Conservation (phyloP, 2,329 filamentous ascomycete species). For the Sporothrix phasma region DNA sequence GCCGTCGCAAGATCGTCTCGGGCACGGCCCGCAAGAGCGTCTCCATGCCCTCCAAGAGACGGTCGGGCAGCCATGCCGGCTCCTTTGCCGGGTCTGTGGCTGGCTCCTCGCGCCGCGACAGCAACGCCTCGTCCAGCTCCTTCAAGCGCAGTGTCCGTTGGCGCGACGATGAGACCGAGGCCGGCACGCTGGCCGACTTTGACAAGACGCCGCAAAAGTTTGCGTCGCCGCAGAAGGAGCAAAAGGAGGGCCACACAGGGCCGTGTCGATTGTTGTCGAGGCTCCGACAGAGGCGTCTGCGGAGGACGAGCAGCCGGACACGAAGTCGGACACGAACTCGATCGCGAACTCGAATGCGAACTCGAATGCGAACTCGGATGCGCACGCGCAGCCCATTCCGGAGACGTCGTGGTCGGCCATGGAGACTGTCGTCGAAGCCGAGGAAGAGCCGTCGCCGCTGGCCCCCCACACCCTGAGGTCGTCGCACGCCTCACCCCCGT, state of each 20-base stretch:
- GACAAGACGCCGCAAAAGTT: slow-evolving; percentile 74
- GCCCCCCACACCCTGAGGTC: no score
- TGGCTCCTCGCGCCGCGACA: background rate
- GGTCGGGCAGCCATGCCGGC: slow-evolving; percentile 24
- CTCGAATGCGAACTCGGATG: background rate
- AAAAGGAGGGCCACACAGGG: no score
- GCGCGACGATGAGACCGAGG: slow-evolving; percentile 77
- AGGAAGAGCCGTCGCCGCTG: background rate
- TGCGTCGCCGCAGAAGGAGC: slow-evolving; percentile 44
- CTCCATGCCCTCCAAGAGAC: slow-evolving; percentile 69
- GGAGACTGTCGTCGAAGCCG: slow-evolving; percentile 11
- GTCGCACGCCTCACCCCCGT: slow-evolving; percentile 21
- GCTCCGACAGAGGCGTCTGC: background rate
- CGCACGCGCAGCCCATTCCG: background rate
- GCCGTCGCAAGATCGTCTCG: slow-evolving; percentile 55
- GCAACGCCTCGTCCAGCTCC: slow-evolving; percentile 26
- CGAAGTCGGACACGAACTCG: background rate
- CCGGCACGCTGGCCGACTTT: slow-evolving; percentile 79
- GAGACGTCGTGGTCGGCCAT: slow-evolving; percentile 6
- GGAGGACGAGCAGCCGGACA: background rate
- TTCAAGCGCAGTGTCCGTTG: slow-evolving; percentile 74
- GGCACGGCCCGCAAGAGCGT: slow-evolving; percentile 57
- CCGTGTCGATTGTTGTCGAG: slow-evolving; percentile 5
- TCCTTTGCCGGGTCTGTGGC: background rate
- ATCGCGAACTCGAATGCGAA: background rate